Percentiles rank a stretch among this genome's conserved stretches.
These are phyloP conservation scores for Rhododendron mucronatum DNA, from an alignment of 148 eudicot genomes.

Conservation along the genomic window DNA sequence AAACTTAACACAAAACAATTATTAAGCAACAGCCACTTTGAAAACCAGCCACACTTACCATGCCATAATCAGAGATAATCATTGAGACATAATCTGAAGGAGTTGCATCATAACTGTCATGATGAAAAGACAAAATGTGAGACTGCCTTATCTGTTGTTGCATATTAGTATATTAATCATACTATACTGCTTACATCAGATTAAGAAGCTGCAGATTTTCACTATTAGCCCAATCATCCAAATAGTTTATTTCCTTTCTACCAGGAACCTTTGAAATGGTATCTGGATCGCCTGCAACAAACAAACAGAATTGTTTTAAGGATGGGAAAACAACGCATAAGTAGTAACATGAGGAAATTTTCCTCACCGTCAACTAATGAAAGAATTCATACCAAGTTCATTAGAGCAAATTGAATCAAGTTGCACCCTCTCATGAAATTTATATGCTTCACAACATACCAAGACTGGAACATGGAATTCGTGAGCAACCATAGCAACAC, in stretches of 20 bases:
- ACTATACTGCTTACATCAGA: conserved; percentile 52
- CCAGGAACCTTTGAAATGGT: conserved; percentile 72
- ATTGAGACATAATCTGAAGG: conserved; percentile 96
- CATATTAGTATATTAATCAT: not conserved
- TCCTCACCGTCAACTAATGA: not conserved
- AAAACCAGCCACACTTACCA: conserved; percentile 55
- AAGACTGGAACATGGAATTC: conserved; percentile 87
- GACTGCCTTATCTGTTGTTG: not conserved
- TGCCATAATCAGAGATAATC: conserved; percentile 93
- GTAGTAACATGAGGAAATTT: not conserved
- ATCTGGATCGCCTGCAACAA: conserved; percentile 71
- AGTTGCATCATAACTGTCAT: conserved; percentile 79
- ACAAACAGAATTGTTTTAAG: not conserved
- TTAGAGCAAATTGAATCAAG: conserved; percentile 98
- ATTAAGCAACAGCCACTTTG: not conserved
- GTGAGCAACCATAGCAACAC: conserved; percentile 98
- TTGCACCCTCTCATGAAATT: conserved; percentile 96
- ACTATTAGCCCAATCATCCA: conserved; percentile 59
- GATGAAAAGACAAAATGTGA: conserved; percentile 6
- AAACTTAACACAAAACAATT: not conserved
- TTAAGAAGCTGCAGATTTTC: conserved; percentile 85
- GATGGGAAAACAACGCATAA: not conserved
- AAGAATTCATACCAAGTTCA: conserved; percentile 77
- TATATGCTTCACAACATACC: conserved; percentile 97
- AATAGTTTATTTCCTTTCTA: conserved; percentile 57